These are phyloP conservation scores for Colletotrichum acutatum DNA, from an alignment of 2,329 filamentous ascomycete genomes.

Conservation along the genomic window DNA sequence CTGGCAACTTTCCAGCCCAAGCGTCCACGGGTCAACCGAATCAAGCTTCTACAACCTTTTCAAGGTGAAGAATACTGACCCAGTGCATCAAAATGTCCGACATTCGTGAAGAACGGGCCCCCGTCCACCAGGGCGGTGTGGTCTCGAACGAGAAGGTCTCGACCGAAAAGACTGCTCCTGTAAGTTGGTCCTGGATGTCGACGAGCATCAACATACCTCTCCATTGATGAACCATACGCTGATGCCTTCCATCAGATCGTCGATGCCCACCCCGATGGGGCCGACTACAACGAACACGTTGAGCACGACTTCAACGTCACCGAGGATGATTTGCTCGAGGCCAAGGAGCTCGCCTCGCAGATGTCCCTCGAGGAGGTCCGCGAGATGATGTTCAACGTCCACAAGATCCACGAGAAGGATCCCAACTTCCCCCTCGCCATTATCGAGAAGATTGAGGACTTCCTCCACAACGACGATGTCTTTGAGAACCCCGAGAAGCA, in stretches of 20 bases:
- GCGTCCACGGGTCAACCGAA: conserved; percentile 26
- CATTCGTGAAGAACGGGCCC: conserved; percentile 19
- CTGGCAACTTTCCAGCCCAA: conserved; percentile 31
- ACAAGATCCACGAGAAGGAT: conserved; percentile 53
- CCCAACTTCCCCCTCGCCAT: conserved; percentile 56
- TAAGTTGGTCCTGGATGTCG: background rate
- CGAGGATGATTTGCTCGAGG: conserved; percentile 57
- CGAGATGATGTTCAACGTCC: conserved; percentile 49
- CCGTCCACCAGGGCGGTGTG: conserved; percentile 27
- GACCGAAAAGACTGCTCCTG: conserved; percentile 22
- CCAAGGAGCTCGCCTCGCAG: conserved; percentile 54
- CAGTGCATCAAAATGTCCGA: conserved; percentile 31
- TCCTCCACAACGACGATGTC: conserved; percentile 46
- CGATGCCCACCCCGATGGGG: conserved; percentile 13
- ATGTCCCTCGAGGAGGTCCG: conserved; percentile 55
- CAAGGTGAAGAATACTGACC: conserved; percentile 24
- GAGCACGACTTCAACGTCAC: conserved; percentile 52
- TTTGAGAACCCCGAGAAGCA: conserved; percentile 51
- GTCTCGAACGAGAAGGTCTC: conserved; percentile 26
- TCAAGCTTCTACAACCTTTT: conserved; percentile 16
- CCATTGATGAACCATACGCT: background rate
- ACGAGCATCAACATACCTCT: background rate
- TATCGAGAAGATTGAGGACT: conserved; percentile 51
- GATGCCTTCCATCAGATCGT: conserved; percentile 5
- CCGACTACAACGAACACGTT: conserved; percentile 22